Percentiles rank a stretch among this genome's conserved stretches.
Conservation (phyloP, 2,329 filamentous ascomycete species). For the Aureobasidium sp. region DNA sequence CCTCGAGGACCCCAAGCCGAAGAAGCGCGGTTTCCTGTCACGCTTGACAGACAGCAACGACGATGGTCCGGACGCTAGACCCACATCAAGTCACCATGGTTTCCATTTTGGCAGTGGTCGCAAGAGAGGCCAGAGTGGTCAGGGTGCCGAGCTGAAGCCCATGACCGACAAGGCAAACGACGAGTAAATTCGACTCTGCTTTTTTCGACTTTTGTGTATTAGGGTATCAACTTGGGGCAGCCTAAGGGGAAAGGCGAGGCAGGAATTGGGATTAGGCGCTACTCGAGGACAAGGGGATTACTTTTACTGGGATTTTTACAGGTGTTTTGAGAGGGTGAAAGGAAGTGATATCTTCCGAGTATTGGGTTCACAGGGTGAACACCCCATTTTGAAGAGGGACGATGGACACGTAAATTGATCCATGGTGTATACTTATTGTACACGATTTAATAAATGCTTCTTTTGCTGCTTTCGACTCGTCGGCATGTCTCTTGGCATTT, state of each 20-base stretch:
- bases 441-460: not conserved
- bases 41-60: slow-evolving; percentile 60
- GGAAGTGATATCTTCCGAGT: slow-evolving; percentile 8
- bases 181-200: not conserved
- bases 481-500: not conserved
- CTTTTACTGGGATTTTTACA: not conserved
- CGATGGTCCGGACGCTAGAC: slow-evolving; percentile 34
- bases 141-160: slow-evolving; percentile 62
- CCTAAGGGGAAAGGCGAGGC: slow-evolving; percentile 9
- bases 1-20: slow-evolving; percentile 67
- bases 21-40: slow-evolving; percentile 74
- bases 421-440: slow-evolving; percentile 3
- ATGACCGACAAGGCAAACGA: slow-evolving; percentile 36
- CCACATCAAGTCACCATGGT: slow-evolving; percentile 30
- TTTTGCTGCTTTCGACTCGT: not conserved
- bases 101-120: slow-evolving; percentile 55
- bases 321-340: not conserved
- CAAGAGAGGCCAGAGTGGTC: slow-evolving; percentile 64
- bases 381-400: not conserved
- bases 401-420: not conserved
- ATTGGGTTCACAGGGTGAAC: not conserved
- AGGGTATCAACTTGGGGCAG: not conserved
- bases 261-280: not conserved
- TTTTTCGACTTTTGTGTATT: not conserved
- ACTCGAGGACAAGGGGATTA: not conserved